Percentiles rank a stretch among this genome's conserved stretches.
Evolutionary conservation across 2,329 filamentous ascomycete genomes (phyloP).

Genomic region (Lecanicillium sp.): DNA sequence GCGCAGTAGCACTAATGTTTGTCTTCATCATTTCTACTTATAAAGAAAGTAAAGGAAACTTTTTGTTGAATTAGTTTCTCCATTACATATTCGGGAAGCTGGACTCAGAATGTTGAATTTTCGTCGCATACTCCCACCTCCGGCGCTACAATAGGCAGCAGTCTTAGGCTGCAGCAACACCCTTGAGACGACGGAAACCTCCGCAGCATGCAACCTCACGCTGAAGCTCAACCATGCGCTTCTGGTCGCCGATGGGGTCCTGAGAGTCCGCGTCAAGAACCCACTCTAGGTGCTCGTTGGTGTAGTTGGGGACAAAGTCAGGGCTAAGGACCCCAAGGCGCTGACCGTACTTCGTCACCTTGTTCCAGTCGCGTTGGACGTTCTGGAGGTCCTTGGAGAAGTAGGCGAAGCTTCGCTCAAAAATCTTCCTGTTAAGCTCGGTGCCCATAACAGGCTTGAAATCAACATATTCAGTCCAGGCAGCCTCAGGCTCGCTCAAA

Average conservation of each 20-base stretch:
- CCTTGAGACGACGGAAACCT: conserved; percentile 48
- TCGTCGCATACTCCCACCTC: not conserved
- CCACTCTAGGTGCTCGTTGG: conserved; percentile 64
- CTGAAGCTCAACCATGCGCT: conserved; percentile 63
- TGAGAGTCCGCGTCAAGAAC: conserved; percentile 51
- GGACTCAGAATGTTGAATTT: too few species aligned
- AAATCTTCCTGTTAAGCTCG: conserved; percentile 66
- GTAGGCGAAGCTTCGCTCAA: conserved; percentile 70
- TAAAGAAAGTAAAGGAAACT: too few species aligned
- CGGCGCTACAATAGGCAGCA: not conserved
- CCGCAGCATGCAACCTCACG: conserved; percentile 55
- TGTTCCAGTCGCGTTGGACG: conserved; percentile 64
- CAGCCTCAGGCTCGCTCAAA: conserved; percentile 50
- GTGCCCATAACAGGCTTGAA: conserved; percentile 65
- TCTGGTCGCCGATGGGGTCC: conserved; percentile 66
- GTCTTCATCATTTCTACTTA: too few species aligned
- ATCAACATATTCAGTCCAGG: conserved; percentile 62
- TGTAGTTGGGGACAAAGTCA: conserved; percentile 63
- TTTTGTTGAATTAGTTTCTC: too few species aligned
- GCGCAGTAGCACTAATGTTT: too few species aligned
- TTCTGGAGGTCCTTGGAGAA: conserved; percentile 70
- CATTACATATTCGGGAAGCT: too few species aligned
- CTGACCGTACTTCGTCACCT: conserved; percentile 72
- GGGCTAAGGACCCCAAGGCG: conserved; percentile 58
- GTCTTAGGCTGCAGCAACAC: conserved; percentile 8